Conservation (phyloP, 2,329 filamentous ascomycete genomes). For the Phialophora verrucosa region DNA sequence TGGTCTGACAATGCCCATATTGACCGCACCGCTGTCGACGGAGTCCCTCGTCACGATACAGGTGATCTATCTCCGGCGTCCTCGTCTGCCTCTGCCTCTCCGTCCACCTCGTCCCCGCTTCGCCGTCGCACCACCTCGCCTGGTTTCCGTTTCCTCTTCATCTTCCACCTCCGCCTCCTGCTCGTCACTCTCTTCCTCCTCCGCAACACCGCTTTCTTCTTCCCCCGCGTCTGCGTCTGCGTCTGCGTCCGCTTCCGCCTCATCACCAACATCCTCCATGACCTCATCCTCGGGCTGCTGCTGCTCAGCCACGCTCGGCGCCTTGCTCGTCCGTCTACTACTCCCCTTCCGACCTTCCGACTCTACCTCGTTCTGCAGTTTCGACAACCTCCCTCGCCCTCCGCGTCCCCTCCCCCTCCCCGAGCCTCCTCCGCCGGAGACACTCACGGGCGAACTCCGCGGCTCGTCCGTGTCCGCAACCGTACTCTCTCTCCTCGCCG, state of each 20-base stretch:
- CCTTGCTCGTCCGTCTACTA: slow-evolving; percentile 40
- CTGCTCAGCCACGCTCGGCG: slow-evolving; percentile 44
- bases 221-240: slow-evolving; percentile 54
- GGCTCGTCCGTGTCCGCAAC: slow-evolving; percentile 56
- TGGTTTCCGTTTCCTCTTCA: background rate
- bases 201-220: slow-evolving; percentile 43
- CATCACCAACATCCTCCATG: slow-evolving; percentile 44
- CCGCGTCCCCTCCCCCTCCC: slow-evolving; percentile 41
- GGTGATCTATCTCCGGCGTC: slow-evolving; percentile 49
- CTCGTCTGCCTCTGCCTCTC: slow-evolving; percentile 53
- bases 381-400: slow-evolving; percentile 44
- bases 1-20: background rate
- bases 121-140: background rate
- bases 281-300: slow-evolving; percentile 41
- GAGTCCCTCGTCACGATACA: background rate
- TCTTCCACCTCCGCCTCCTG: background rate
- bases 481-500: slow-evolving; percentile 52
- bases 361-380: slow-evolving; percentile 49
- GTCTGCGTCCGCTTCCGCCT: slow-evolving; percentile 45
- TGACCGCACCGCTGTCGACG: background rate
- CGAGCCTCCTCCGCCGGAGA: slow-evolving; percentile 11
- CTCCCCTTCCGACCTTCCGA: slow-evolving; percentile 39
- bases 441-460: slow-evolving; percentile 33
- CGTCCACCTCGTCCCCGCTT: slow-evolving; percentile 7
- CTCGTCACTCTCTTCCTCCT: background rate